Evolutionary conservation across 1,139 yeast species (phyloP), one percentile per base, ranked within the genome.

Genomic region (Debaryomyces subglobosus): DNA sequence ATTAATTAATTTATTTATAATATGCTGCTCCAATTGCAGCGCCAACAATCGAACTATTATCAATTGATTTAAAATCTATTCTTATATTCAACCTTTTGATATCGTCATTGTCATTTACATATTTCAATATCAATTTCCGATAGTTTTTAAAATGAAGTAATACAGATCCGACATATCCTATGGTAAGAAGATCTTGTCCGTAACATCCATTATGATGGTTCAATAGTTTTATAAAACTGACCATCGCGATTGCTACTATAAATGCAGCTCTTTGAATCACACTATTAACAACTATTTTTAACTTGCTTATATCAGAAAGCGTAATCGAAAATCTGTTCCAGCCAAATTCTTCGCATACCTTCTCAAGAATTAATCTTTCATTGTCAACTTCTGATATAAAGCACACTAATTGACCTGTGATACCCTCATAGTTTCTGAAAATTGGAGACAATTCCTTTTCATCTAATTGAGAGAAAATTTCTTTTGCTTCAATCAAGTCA

Each of bases 11-110:
- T 27, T 44, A 38, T 38, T 30, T 52, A 54, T 61, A 62, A 53
- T 64, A 73, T 15, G 80, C 80, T 39, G 80, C 80, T 10, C 79
- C 79, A 45, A 76, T 75, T 24, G 81, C 80, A 42, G 80, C 77
- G 4, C 81, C 81, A 32, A 74, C 70, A 33, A 76, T 65, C 15
- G 79, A 74, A 57, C 79, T 74, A 53, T 76, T 63, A 32, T 71
- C 74, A 46, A 76, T 67, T 48, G 67, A 62, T 57, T 67, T 68
- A 50, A 76, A 71, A 45, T 71, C 74, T 34, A 76, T 71, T 13
- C 58, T 55, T 25, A 72, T 55, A 9, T 67, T 65, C 59, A 67
- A 53, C 4, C 55, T 54, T 44, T 54, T 51, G n/a, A 71, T 61
- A 23, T 60, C 65, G 7, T 62, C 63, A 52, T 67, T 61, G 6